Evolutionary conservation across 306 rosid species (phyloP).

Genomic region (Acacia melanoxylon): DNA sequence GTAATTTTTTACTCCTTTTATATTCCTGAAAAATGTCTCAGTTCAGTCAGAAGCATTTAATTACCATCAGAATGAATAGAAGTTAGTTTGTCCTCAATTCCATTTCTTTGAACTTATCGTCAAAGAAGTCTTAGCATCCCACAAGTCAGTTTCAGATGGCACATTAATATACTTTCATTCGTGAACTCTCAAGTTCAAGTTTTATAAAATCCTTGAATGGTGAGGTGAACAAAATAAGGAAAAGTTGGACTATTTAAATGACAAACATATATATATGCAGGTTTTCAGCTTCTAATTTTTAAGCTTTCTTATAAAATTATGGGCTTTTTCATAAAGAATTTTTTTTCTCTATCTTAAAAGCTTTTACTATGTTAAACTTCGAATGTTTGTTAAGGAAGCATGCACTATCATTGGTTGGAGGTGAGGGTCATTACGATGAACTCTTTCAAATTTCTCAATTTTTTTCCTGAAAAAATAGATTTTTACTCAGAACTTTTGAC

Average conservation of each 20-base stretch:
- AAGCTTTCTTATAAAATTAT: slow-evolving; percentile 9
- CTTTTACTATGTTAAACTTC: slow-evolving; percentile 19
- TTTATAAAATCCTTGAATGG: slow-evolving; percentile 3
- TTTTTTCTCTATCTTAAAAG: slow-evolving; percentile 19
- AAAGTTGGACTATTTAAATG: slow-evolving; percentile 4
- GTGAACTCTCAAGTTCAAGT: slow-evolving; percentile 1
- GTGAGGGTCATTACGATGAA: slow-evolving; percentile 9
- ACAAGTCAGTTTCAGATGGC: neutral
- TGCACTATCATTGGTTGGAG: slow-evolving; percentile 5
- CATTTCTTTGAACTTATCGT: neutral
- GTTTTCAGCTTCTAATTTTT: slow-evolving; percentile 21
- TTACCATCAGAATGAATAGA: neutral
- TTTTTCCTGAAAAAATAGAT: neutral
- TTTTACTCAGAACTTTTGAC: slow-evolving; percentile 3
- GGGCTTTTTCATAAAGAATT: slow-evolving; percentile 12
- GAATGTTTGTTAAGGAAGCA: slow-evolving; percentile 17
- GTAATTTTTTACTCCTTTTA: neutral
- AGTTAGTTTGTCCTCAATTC: neutral
- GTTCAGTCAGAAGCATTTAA: neutral
- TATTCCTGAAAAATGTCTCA: neutral
- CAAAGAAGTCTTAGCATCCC: neutral
- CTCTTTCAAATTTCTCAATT: neutral
- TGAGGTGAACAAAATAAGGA: slow-evolving; percentile 8
- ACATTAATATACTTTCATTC: slow-evolving; percentile 4
- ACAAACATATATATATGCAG: neutral